These are phyloP conservation scores for Spergularia marina DNA, from an alignment of 148 eudicot genomes.

Conservation along the genomic window DNA sequence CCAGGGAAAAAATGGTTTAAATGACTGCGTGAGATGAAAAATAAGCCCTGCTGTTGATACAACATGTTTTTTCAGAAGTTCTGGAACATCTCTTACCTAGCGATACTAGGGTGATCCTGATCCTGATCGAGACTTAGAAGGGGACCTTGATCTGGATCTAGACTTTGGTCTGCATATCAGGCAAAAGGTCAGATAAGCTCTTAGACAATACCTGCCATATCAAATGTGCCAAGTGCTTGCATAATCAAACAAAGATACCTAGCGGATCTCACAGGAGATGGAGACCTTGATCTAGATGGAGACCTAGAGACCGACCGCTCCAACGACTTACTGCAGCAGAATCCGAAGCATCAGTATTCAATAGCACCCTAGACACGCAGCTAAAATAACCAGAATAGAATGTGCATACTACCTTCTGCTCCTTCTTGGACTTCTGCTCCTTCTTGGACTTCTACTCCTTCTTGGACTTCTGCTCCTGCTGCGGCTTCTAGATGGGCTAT, in stretches of 20 bases:
- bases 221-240: background rate
- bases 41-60: background rate
- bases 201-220: background rate
- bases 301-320: conserved; percentile 72
- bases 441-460: conserved; percentile 37
- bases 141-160: conserved; percentile 45
- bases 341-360: conserved; percentile 9
- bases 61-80: background rate
- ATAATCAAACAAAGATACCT: conserved; percentile 42
- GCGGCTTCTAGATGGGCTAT: conserved; percentile 71
- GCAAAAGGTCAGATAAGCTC: background rate
- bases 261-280: conserved; percentile 65
- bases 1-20: background rate
- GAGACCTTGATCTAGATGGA: conserved; percentile 65
- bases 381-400: background rate
- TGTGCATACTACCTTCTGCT: conserved; percentile 45
- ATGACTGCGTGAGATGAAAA: background rate
- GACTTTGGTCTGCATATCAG: conserved; percentile 38
- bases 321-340: conserved; percentile 53
- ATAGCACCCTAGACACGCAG: background rate
- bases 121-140: conserved; percentile 41
- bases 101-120: conserved; percentile 34
- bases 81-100: conserved; percentile 20
- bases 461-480: conserved; percentile 26
- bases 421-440: conserved; percentile 59